Evolutionary conservation across 805 yeast species (phyloP), one percentile per base, ranked within the genome.

Genomic region (Kazachstania taianensis): DNA sequence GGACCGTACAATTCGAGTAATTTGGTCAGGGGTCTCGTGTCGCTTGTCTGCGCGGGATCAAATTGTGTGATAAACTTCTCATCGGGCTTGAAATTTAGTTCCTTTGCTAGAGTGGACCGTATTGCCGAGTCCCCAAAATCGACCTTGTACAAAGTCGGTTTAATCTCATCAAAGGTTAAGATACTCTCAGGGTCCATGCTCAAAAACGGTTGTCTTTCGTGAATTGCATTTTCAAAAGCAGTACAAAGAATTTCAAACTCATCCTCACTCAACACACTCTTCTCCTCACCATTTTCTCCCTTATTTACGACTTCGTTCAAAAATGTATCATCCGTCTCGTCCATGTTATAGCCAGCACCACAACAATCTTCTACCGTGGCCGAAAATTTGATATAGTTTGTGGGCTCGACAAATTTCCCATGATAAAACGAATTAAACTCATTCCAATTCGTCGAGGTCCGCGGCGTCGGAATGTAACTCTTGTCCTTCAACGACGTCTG

Each of bases 351-450:
- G 14, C 76, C 76, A 31, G 81, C 75, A 1, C 96, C 96, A 14
- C 76, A 69, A 16, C 94, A 82, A 55, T 92, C 97, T 52, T 92
- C 97, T n/a, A 89, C 92, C 0, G 96, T 89, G 5, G 95, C 94
- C 28, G 94, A 81, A 48, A 83, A 83, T 48, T 85, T 80, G 38
- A 92, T 82, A 55, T 86, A 89, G 8, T 81, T 67, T 15, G 75
- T 74, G 0, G 97, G 95, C 42, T 76, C 78, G 3, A 56, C 56
- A 58, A 82, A 89, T 17, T 65, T 59, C 24, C 81, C 80, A 13
- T 61, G 61, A 55, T 92, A 92, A 59, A 72, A 86, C 46, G 78
- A 71, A 6, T 64, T 49, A 27, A 84, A 94, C 17, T 83, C 94
- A 3, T 63, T 58, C 96, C 96, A 87, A 15, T 73, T 65, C 45